These are phyloP conservation scores for Clonostachys rhizophaga DNA, from an alignment of 2,329 filamentous ascomycete genomes.

Conservation along the genomic window DNA sequence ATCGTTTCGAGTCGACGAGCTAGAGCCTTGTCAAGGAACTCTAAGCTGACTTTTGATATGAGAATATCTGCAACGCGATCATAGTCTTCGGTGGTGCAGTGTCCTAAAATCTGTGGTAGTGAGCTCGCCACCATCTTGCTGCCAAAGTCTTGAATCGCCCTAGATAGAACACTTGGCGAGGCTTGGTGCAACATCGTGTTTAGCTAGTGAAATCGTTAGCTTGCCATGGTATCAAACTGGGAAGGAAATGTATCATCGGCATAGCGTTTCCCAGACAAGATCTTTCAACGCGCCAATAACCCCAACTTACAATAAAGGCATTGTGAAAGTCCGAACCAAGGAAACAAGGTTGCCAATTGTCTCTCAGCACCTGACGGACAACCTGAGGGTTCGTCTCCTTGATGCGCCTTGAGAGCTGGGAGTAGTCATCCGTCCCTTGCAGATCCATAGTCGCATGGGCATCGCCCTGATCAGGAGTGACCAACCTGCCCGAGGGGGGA, in stretches of 20 bases:
- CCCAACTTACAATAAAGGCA: constrained; percentile 42
- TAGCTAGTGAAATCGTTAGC: constrained; percentile 29
- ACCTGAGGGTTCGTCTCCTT: constrained; percentile 32
- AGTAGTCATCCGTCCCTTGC: no score
- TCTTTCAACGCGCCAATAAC: not conserved
- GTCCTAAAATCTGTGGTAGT: constrained; percentile 32
- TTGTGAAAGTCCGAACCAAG: constrained; percentile 47
- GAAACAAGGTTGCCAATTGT: constrained; percentile 45
- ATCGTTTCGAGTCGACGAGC: constrained; percentile 47
- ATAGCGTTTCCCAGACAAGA: not conserved
- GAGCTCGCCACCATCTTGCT: constrained; percentile 31
- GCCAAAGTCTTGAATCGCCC: constrained; percentile 40
- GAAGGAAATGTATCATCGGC: no score
- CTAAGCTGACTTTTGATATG: constrained; percentile 37
- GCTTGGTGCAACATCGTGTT: constrained; percentile 44
- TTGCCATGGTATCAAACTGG: not conserved
- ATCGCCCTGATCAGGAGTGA: no score
- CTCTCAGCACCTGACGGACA: constrained; percentile 42
- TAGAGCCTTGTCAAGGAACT: constrained; percentile 48
- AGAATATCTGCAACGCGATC: constrained; percentile 39
- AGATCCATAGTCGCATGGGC: no score
- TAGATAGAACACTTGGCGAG: constrained; percentile 23
- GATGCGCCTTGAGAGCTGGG: constrained; percentile 18
- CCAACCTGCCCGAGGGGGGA: no score
- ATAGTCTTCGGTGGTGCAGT: constrained; percentile 32